These are phyloP conservation scores for Candida mattraensis DNA, from an alignment of 805 yeast genomes.

Conservation along the genomic window DNA sequence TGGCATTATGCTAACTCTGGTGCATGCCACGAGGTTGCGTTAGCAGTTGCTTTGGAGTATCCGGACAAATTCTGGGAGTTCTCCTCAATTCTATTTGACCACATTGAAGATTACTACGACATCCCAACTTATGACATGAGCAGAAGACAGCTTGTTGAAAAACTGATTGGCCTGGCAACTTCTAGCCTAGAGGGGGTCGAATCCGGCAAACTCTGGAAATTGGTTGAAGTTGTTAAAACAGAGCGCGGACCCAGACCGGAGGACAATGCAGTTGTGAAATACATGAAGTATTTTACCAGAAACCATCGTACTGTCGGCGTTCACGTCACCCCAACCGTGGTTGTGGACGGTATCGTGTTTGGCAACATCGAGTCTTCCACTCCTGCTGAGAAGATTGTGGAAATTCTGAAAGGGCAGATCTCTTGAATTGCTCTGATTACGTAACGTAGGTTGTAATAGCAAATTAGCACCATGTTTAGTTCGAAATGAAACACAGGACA, in stretches of 20 bases:
- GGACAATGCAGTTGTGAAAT: conserved; percentile 60
- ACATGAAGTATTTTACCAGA: conserved; percentile 71
- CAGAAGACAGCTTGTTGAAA: conserved; percentile 54
- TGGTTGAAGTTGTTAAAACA: conserved; percentile 35
- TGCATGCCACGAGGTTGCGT: conserved; percentile 64
- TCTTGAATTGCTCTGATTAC: neutral
- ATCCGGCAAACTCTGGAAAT: conserved; percentile 28
- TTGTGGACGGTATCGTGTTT: conserved; percentile 65
- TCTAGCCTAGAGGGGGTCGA: conserved; percentile 37
- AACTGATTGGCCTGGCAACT: conserved; percentile 50
- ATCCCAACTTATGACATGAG: conserved; percentile 52
- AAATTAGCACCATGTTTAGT: neutral
- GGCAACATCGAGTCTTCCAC: conserved; percentile 63
- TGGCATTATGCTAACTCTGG: conserved; percentile 79
- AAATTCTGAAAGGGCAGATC: conserved; percentile 37
- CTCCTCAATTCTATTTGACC: conserved; percentile 54
- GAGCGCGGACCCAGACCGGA: conserved; percentile 42
- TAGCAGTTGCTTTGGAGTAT: conserved; percentile 62
- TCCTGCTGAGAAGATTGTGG: conserved; percentile 44
- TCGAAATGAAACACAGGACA: conserved; percentile 12
- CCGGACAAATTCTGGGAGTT: conserved; percentile 59
- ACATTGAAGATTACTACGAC: conserved; percentile 60
- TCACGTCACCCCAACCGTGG: conserved; percentile 83
- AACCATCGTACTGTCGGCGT: conserved; percentile 74
- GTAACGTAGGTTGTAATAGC: neutral